These are phyloP conservation scores for Escallonia herrerae DNA, from an alignment of 129 eudicot genomes.

Conservation along the genomic window DNA sequence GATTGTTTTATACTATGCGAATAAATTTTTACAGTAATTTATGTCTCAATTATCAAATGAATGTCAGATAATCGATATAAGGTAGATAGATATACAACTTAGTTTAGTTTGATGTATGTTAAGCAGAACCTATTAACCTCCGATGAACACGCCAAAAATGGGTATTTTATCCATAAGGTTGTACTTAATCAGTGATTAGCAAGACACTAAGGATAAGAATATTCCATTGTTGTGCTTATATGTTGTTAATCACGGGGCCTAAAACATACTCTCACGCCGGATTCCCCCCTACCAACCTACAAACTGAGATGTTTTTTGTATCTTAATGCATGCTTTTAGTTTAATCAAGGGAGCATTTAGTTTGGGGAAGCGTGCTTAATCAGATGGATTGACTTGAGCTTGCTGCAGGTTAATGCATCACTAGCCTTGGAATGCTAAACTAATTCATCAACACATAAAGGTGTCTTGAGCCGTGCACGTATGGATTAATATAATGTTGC, in stretches of 20 bases:
- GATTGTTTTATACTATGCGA: too few species aligned
- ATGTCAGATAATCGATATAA: too few species aligned
- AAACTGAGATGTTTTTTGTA: slow-evolving; percentile 9
- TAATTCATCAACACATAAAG: slow-evolving; percentile 9
- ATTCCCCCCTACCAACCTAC: slow-evolving; percentile 44
- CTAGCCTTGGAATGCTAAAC: slow-evolving; percentile 4
- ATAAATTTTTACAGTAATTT: too few species aligned
- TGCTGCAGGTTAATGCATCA: slow-evolving; percentile 9
- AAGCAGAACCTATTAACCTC: too few species aligned
- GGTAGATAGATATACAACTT: too few species aligned
- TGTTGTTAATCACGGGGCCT: background rate
- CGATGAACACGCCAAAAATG: too few species aligned
- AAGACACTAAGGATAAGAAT: background rate
- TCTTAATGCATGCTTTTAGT: slow-evolving; percentile 11
- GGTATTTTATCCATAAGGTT: too few species aligned
- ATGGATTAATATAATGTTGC: slow-evolving; percentile 2
- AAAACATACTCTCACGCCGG: slow-evolving; percentile 17
- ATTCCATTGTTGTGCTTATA: background rate
- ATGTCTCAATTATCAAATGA: too few species aligned
- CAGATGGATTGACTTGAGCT: slow-evolving; percentile 9
- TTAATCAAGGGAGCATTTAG: slow-evolving; percentile 14
- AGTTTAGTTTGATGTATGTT: too few species aligned
- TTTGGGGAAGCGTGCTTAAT: slow-evolving; percentile 20
- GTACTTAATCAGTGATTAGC: background rate
- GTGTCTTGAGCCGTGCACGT: slow-evolving; percentile 51